phyloP scores from a whole-genome alignment of 768 basidiomycete genomes.

The Rhodotorula taiwanensis region DNA sequence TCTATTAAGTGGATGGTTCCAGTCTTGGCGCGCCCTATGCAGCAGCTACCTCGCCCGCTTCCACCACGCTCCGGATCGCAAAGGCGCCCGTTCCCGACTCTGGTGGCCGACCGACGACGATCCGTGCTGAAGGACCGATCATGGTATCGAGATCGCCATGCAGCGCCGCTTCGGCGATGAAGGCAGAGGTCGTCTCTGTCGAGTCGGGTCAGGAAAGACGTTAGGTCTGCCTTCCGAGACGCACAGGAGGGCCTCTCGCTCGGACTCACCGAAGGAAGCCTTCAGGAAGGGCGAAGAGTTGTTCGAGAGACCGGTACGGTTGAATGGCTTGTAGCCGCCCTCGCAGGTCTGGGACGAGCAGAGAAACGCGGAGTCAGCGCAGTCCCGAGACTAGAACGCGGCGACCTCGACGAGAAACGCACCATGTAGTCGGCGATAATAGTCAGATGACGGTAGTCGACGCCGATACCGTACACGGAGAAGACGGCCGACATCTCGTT shows the following conservation, averaged over 20 bases:
- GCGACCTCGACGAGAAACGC: conserved; percentile 42
- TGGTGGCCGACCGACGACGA: conserved; percentile 81
- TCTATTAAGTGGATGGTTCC: no score
- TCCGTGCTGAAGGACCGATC: conserved; percentile 69
- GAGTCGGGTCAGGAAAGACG: background rate
- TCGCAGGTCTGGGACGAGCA: conserved; percentile 93
- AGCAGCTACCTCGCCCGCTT: conserved; percentile 16
- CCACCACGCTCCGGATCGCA: conserved; percentile 52
- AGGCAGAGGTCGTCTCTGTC: conserved; percentile 66
- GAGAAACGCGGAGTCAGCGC: background rate
- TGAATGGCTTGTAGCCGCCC: conserved; percentile 96
- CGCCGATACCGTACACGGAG: conserved; percentile 88
- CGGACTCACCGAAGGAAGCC: conserved; percentile 68
- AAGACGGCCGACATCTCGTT: conserved; percentile 88
- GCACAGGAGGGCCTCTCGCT: no score
- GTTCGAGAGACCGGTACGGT: conserved; percentile 84
- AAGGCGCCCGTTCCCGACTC: conserved; percentile 92
- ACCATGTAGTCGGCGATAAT: conserved; percentile 99
- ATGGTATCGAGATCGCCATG: conserved; percentile 93
- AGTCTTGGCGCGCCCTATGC: no score
- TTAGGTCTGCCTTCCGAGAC: no score
- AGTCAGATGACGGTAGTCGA: conserved; percentile 86
- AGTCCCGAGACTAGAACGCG: background rate
- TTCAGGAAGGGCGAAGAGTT: conserved; percentile 94
- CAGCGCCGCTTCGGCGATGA: conserved; percentile 88